phyloP scores from a whole-genome alignment of 176 grass and related monocot species.

The Triticum timopheevii region DNA sequence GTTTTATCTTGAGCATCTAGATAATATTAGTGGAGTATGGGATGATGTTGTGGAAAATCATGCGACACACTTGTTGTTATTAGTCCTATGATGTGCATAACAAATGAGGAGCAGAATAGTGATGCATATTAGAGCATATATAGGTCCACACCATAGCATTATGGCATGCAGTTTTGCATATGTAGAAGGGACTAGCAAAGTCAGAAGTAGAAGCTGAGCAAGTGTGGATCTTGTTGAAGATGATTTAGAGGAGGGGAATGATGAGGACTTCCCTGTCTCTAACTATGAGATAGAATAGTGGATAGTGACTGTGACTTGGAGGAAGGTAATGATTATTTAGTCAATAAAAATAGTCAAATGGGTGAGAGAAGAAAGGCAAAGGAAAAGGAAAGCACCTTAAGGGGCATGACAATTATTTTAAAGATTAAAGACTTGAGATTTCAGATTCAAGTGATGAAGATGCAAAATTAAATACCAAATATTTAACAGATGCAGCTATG shows the following conservation, averaged over 20 bases:
- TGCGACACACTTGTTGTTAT: not conserved
- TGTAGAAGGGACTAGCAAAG: not conserved
- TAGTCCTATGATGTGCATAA: not conserved
- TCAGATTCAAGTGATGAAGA: not conserved
- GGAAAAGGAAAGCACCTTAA: not conserved
- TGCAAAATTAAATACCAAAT: not conserved
- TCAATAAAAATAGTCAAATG: not conserved
- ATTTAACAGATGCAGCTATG: not conserved
- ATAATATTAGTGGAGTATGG: not conserved
- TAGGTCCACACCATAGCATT: too few species aligned
- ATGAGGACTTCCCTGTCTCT: not conserved
- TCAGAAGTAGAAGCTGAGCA: not conserved
- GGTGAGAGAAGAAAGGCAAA: not conserved
- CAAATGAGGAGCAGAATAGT: too few species aligned
- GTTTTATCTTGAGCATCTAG: not conserved
- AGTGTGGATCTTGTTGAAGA: not conserved
- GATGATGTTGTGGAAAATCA: not conserved
- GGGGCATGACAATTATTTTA: not conserved
- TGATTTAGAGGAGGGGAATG: not conserved
- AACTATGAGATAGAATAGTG: not conserved
- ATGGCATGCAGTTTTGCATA: too few species aligned
- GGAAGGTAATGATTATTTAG: not conserved
- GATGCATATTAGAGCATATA: too few species aligned
- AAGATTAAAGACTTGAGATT: not conserved
- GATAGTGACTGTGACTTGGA: not conserved